Evolutionary conservation across 139 green algal species (phyloP).

Genomic region (Micromonas commoda): DNA sequence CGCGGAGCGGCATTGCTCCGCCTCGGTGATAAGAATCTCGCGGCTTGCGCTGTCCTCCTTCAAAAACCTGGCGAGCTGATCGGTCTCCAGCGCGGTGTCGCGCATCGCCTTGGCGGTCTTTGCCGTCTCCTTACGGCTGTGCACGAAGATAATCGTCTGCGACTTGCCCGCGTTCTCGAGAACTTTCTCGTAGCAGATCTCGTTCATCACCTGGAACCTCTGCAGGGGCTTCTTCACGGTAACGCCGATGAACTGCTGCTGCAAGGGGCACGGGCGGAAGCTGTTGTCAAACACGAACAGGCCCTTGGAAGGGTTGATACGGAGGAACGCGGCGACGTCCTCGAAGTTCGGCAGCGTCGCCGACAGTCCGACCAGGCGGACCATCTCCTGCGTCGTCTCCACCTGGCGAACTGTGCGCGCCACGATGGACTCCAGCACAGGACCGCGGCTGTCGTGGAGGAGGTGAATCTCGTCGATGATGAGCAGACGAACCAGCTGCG

Average conservation of each 20-base stretch:
- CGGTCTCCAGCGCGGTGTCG: constrained; percentile 41
- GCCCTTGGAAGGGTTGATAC: constrained; percentile 79
- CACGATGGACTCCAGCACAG: constrained; percentile 93
- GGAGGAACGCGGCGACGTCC: constrained; percentile 90
- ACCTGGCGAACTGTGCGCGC: constrained; percentile 85
- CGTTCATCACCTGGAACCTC: constrained; percentile 95
- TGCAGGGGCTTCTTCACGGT: constrained; percentile 97
- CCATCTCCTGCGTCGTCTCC: constrained; percentile 88
- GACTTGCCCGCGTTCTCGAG: constrained; percentile 83
- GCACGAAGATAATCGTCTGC: constrained; percentile 96
- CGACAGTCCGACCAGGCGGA: constrained; percentile 87
- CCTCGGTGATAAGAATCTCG: constrained; percentile 83
- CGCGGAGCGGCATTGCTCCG: constrained; percentile 66
- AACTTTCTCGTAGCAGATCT: constrained; percentile 96
- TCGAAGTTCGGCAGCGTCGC: constrained; percentile 96
- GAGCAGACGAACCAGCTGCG: constrained; percentile 73
- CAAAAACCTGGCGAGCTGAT: constrained; percentile 65
- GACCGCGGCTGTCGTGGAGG: constrained; percentile 88
- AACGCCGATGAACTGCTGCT: constrained; percentile 93
- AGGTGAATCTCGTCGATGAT: constrained; percentile 99
- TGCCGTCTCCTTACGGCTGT: constrained; percentile 95
- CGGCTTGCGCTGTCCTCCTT: constrained; percentile 66
- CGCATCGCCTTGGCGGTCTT: constrained; percentile 70
- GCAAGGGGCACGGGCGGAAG: constrained; percentile 80
- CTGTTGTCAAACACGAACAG: constrained; percentile 97